phyloP scores from a whole-genome alignment of 306 rosid species.

The Pachyrhizus erosus region DNA sequence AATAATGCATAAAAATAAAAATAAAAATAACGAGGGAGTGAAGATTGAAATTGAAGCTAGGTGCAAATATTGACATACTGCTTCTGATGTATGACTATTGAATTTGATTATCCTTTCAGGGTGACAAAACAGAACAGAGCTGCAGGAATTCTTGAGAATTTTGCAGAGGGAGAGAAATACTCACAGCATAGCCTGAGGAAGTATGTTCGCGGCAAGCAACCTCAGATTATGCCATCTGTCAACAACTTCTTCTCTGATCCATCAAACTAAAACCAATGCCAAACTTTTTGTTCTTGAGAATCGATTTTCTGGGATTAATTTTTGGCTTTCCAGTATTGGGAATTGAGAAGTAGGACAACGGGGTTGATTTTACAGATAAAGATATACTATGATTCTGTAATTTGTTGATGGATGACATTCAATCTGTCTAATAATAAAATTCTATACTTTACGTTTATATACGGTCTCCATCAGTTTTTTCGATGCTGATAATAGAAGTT shows the following conservation, averaged over 20 bases:
- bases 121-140: slow-evolving; percentile 79
- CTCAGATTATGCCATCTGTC: slow-evolving; percentile 90
- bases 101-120: slow-evolving; percentile 54
- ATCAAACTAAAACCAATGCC: slow-evolving; percentile 47
- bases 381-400: slow-evolving; percentile 8
- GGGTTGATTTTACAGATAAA: slow-evolving; percentile 20
- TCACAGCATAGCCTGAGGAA: slow-evolving; percentile 60
- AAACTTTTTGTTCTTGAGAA: neutral
- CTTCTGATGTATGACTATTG: neutral
- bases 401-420: slow-evolving; percentile 38
- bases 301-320: neutral
- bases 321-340: slow-evolving; percentile 22
- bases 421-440: slow-evolving; percentile 41
- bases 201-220: slow-evolving; percentile 63
- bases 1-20: too few relatives aligned
- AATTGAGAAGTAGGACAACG: slow-evolving; percentile 41
- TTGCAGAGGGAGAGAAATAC: slow-evolving; percentile 61
- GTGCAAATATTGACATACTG: too few relatives aligned
- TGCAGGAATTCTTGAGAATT: slow-evolving; percentile 92
- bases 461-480: neutral
- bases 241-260: slow-evolving; percentile 89
- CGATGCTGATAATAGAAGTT: neutral
- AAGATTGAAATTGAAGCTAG: neutral
- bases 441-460: neutral
- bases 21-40: neutral